Percentiles rank a stretch among this genome's conserved stretches.
These are phyloP conservation scores for Glarea lozoyensis DNA, from an alignment of 495 filamentous ascomycete species.

Conservation along the genomic window DNA sequence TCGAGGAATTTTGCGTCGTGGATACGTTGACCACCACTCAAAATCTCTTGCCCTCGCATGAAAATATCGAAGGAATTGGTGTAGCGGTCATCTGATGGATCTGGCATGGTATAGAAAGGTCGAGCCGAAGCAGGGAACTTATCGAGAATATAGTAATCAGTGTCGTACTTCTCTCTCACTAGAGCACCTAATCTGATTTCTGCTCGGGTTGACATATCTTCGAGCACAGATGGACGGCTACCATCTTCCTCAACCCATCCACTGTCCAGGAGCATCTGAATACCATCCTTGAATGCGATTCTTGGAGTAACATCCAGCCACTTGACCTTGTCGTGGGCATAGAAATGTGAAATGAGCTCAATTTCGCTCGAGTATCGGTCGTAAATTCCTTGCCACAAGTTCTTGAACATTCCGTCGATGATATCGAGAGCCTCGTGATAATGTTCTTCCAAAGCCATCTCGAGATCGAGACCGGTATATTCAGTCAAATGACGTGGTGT, in stretches of 20 bases:
- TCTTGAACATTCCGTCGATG: conserved; percentile 78
- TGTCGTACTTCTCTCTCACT: conserved; percentile 75
- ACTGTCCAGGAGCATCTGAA: conserved; percentile 71
- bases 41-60: conserved; percentile 87
- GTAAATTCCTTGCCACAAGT: conserved; percentile 75
- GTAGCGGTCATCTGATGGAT: conserved; percentile 56
- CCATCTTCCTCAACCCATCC: conserved; percentile 73
- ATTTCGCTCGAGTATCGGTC: conserved; percentile 59
- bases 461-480: conserved; percentile 89
- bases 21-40: conserved; percentile 86
- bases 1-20: conserved; percentile 69
- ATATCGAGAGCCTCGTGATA: conserved; percentile 85
- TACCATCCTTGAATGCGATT: conserved; percentile 71
- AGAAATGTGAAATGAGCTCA: conserved; percentile 51
- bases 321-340: conserved; percentile 49
- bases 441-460: conserved; percentile 83
- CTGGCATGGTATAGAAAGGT: conserved; percentile 93
- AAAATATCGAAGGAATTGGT: conserved; percentile 97
- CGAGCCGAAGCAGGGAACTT: conserved; percentile 79
- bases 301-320: conserved; percentile 78
- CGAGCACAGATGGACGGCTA: conserved; percentile 52
- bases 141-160: conserved; percentile 92
- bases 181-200: conserved; percentile 80
- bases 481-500: conserved; percentile 95
- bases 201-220: conserved; percentile 76